Percentiles rank a stretch among this genome's conserved stretches.
Conservation (phyloP, 371 early-diverging fungal species). For the Thermomucor indicae-seudaticae region DNA sequence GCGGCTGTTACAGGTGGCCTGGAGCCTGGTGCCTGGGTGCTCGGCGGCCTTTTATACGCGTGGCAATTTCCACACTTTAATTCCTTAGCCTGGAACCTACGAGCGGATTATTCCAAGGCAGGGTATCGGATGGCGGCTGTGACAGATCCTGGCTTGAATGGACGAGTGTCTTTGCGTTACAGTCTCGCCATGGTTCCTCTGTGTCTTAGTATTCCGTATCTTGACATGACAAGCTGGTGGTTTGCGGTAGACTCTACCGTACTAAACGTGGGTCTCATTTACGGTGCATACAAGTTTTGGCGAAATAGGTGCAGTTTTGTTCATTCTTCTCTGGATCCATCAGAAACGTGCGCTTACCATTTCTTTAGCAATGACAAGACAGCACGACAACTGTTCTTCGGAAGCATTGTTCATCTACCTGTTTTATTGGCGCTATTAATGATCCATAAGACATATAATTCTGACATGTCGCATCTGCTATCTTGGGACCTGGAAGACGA, state of each 20-base stretch:
- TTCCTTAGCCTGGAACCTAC: slow-evolving; percentile 85
- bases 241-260: slow-evolving; percentile 75
- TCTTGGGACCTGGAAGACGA: slow-evolving; percentile 7
- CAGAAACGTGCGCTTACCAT: no score
- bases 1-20: slow-evolving; percentile 78
- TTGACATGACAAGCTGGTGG: slow-evolving; percentile 78
- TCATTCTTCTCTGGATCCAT: background rate
- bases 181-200: slow-evolving; percentile 84
- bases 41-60: slow-evolving; percentile 81
- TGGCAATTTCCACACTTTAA: slow-evolving; percentile 99
- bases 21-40: slow-evolving; percentile 76
- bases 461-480: slow-evolving; percentile 2
- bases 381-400: slow-evolving; percentile 88
- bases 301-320: slow-evolving; percentile 31
- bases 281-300: slow-evolving; percentile 77
- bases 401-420: slow-evolving; percentile 85
- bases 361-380: slow-evolving; percentile 68
- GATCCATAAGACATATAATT: slow-evolving; percentile 65
- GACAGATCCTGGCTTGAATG: slow-evolving; percentile 83
- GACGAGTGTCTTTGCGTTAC: slow-evolving; percentile 84
- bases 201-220: slow-evolving; percentile 50
- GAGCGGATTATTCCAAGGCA: slow-evolving; percentile 94
- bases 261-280: slow-evolving; percentile 71
- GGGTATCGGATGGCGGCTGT: slow-evolving; percentile 96
- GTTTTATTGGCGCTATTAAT: slow-evolving; percentile 81